These are phyloP conservation scores for Isabelozyma rhagii DNA, from an alignment of 805 yeast genomes.

Conservation along the genomic window DNA sequence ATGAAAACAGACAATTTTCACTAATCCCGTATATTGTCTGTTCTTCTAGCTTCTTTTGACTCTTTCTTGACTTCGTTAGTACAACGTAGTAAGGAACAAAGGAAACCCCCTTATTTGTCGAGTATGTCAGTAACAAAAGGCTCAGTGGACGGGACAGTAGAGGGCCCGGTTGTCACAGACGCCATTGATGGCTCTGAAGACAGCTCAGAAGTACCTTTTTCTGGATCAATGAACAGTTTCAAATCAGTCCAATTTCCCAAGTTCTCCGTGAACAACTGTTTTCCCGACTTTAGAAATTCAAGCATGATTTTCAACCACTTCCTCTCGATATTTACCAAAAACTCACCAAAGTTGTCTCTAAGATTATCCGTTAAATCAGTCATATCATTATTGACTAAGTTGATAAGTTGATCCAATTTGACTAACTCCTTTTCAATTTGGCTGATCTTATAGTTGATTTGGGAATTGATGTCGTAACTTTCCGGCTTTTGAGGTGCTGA, in stretches of 20 bases:
- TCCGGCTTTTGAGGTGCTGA: background rate
- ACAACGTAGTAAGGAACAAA: too few species aligned
- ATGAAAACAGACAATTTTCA: too few species aligned
- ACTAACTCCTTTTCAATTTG: slow-evolving; percentile 39
- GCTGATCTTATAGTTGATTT: slow-evolving; percentile 25
- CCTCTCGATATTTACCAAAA: slow-evolving; percentile 36
- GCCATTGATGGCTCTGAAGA: background rate
- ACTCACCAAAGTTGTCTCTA: slow-evolving; percentile 36
- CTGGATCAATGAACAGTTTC: slow-evolving; percentile 11
- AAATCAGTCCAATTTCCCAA: slow-evolving; percentile 33
- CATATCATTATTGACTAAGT: slow-evolving; percentile 42
- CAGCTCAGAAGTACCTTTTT: background rate
- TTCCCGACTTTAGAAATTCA: slow-evolving; percentile 33
- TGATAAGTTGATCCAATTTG: slow-evolving; percentile 48
- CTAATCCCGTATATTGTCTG: too few species aligned
- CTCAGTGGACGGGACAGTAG: too few species aligned
- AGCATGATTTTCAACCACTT: slow-evolving; percentile 38
- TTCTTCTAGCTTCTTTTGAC: too few species aligned
- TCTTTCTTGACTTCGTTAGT: too few species aligned
- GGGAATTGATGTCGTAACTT: slow-evolving; percentile 5
- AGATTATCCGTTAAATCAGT: slow-evolving; percentile 40
- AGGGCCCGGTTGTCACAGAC: too few species aligned
- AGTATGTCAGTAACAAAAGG: too few species aligned
- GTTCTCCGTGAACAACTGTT: slow-evolving; percentile 27
- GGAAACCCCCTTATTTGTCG: too few species aligned